Evolutionary conservation across 73 alveolate genomes (phyloP), one percentile per base, ranked within the genome.

Genomic region (Paramecium pentaurelia): DNA sequence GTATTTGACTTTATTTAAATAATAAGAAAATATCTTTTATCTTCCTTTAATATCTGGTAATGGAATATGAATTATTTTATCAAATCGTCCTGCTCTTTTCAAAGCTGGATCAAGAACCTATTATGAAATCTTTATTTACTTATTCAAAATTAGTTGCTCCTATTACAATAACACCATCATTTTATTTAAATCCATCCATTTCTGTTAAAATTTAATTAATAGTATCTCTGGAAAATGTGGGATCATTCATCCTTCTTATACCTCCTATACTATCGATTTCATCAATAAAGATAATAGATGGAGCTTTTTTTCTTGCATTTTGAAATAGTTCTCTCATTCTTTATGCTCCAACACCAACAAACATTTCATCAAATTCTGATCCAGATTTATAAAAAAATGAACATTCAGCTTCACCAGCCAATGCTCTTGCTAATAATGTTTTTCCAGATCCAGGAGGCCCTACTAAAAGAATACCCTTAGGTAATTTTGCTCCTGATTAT

Each of bases 401-500:
- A 12, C 97, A 95, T 54, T 95, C 96, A 7, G 98, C 96, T 95
- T 97, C 98, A 47, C 98, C 98, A 11, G 98, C 99, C 30, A 96
- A 95, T 2, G 99, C 99, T 95, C 98, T 97, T 9, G 99, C 99
- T 28, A 97, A 89, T 30, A 96, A 92, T 9, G 98, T 96, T 89
- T 96, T 96, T n/a, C 99, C 99, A 34, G 97, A 93, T 1, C 98
- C 98, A 3, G 99, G 99, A 71, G 93, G 93, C 10, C 99, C 99
- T 22, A 94, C 95, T 10, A 96, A 93, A 34, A 96, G 92, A 71
- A 96, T 92, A 34, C 94, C 94, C 86, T 94, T 96, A 58, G 95
- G 97, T 47, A 96, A 92, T 73, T 95, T 93, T 12, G 99, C 99
- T 11, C 99, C 99, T 27, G 93, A 92, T 32, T 88, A 60, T n/a